Conservation (phyloP, 495 filamentous ascomycete genomes). For the Pseudotulostoma volvatum region DNA sequence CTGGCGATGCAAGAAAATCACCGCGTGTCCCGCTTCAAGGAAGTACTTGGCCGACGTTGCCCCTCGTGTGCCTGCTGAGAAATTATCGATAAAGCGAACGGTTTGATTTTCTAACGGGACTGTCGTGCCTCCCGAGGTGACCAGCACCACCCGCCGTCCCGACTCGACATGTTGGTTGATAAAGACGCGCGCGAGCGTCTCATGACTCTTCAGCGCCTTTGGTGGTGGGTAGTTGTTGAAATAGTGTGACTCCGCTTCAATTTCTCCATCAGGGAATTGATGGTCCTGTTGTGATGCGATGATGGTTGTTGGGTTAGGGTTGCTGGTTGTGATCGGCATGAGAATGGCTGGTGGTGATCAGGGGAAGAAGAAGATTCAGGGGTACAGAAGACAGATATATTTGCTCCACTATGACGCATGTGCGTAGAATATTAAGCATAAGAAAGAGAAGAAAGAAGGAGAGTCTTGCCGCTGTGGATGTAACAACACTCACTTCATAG, state of each 20-base stretch:
- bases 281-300: no score
- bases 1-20: constrained; percentile 89
- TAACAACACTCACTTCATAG: no score
- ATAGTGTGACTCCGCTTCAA: constrained; percentile 41
- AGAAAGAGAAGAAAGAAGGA: no score
- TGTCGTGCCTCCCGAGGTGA: constrained; percentile 92
- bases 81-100: constrained; percentile 97
- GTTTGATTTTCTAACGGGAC: constrained; percentile 92
- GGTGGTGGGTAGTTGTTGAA: constrained; percentile 73
- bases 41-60: constrained; percentile 98
- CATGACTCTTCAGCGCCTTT: constrained; percentile 50
- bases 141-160: constrained; percentile 59
- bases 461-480: no score
- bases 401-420: no score
- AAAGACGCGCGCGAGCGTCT: constrained; percentile 55
- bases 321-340: no score
- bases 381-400: no score
- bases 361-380: no score
- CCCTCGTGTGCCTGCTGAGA: constrained; percentile 84
- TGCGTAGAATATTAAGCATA: no score
- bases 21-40: constrained; percentile 79
- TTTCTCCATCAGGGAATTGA: constrained; percentile 4
- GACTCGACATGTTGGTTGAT: constrained; percentile 50
- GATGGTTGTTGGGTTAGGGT: no score
- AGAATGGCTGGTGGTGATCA: no score